Evolutionary conservation across 2,329 filamentous ascomycete genomes (phyloP).

Genomic region (Phaeosphaeriaceae sp.): DNA sequence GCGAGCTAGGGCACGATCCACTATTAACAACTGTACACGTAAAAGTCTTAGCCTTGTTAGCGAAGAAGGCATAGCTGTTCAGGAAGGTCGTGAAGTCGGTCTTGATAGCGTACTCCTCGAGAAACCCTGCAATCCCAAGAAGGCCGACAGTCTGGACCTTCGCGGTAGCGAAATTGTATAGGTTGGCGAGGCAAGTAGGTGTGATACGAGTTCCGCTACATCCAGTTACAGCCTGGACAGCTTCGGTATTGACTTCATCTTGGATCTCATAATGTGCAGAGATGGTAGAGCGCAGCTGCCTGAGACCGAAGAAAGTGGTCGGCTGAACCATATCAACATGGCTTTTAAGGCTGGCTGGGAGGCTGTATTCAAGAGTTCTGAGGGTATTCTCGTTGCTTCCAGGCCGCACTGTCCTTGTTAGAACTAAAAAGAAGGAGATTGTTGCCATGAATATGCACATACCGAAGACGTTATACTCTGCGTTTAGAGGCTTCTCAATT

Average conservation of each 20-base stretch:
- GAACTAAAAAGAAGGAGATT: neutral
- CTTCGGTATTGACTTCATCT: constrained; percentile 10
- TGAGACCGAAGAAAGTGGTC: constrained; percentile 51
- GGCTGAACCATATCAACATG: constrained; percentile 58
- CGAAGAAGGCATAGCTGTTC: constrained; percentile 20
- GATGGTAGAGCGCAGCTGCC: constrained; percentile 24
- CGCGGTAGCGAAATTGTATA: constrained; percentile 27
- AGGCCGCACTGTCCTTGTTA: constrained; percentile 11
- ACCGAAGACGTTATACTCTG: constrained; percentile 53
- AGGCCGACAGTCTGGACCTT: constrained; percentile 19
- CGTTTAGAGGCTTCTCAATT: constrained; percentile 57
- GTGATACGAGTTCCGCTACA: constrained; percentile 26
- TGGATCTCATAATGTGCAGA: constrained; percentile 19
- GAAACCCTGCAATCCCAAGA: constrained; percentile 28
- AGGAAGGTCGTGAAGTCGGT: constrained; percentile 28
- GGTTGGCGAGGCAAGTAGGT: constrained; percentile 25
- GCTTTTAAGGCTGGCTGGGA: constrained; percentile 40
- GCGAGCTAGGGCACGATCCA: constrained; percentile 20
- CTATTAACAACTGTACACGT: constrained; percentile 22
- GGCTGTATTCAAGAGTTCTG: constrained; percentile 20
- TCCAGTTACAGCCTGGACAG: constrained; percentile 17
- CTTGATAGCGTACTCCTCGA: constrained; percentile 31
- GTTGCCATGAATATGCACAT: neutral
- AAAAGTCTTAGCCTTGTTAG: constrained; percentile 24
- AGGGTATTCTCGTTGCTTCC: constrained; percentile 17